Evolutionary conservation across 805 yeast genomes (phyloP).

Genomic region (Cyberlindnera nakhonratchasimensis): DNA sequence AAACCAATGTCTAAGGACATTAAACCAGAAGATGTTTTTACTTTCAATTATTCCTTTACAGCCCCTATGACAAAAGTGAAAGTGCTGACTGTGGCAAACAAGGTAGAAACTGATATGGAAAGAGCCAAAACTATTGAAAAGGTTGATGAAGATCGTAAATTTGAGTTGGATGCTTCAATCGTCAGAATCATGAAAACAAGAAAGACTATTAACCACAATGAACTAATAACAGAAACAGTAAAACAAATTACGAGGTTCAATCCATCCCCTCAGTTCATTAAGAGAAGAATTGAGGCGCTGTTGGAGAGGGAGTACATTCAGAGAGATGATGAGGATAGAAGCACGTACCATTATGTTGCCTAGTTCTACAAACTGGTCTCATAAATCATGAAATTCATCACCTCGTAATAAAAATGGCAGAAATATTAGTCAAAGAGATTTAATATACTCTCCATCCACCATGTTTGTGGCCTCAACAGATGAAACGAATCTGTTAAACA

Average conservation of each 20-base stretch:
- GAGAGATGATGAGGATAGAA: slow-evolving; percentile 59
- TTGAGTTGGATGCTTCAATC: slow-evolving; percentile 78
- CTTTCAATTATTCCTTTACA: slow-evolving; percentile 64
- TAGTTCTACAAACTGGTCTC: slow-evolving; percentile 19
- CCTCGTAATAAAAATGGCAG: background rate
- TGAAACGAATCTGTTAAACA: slow-evolving; percentile 12
- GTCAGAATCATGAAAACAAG: slow-evolving; percentile 85
- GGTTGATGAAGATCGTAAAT: slow-evolving; percentile 59
- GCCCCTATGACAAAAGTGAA: slow-evolving; percentile 68
- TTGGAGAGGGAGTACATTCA: slow-evolving; percentile 79
- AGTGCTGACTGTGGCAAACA: slow-evolving; percentile 57
- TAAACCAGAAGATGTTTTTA: slow-evolving; percentile 57
- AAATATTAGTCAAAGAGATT: background rate
- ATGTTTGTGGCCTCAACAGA: slow-evolving; percentile 7
- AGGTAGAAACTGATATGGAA: slow-evolving; percentile 44
- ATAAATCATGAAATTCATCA: background rate
- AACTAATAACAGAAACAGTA: slow-evolving; percentile 62
- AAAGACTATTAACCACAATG: slow-evolving; percentile 56
- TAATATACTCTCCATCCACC: slow-evolving; percentile 2
- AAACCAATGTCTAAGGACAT: slow-evolving; percentile 73
- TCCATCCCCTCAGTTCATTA: slow-evolving; percentile 65
- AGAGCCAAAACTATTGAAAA: slow-evolving; percentile 46
- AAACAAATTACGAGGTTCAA: slow-evolving; percentile 63
- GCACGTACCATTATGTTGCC: slow-evolving; percentile 67
- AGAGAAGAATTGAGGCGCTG: slow-evolving; percentile 67